phyloP scores from a whole-genome alignment of 2,329 filamentous ascomycete genomes.

The Trichoderma harzianum region DNA sequence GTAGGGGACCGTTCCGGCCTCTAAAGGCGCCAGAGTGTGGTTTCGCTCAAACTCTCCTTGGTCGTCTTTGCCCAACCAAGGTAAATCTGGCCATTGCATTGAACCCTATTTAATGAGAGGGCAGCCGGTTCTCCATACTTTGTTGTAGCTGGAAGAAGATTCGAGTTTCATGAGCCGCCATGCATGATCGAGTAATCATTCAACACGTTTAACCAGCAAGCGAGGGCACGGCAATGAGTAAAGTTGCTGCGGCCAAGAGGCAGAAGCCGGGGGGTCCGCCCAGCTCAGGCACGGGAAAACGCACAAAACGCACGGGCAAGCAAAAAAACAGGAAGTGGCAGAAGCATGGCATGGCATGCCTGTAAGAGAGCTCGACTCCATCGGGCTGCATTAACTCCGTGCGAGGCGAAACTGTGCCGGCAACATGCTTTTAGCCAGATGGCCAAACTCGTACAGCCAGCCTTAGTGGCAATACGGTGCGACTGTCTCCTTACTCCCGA shows the following conservation, averaged over 20 bases:
- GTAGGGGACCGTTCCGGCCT: conserved; percentile 11
- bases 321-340: background rate
- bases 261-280: background rate
- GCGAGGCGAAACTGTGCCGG: conserved; percentile 10
- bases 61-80: conserved; percentile 12
- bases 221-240: background rate
- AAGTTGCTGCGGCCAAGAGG: background rate
- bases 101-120: conserved; percentile 15
- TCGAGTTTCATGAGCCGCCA: background rate
- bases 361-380: background rate
- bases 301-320: background rate
- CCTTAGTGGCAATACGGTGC: background rate
- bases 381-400: conserved; percentile 13
- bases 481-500: background rate
- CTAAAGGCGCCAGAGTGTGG: conserved; percentile 10
- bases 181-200: background rate
- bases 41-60: conserved; percentile 12
- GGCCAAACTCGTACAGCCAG: background rate
- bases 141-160: background rate
- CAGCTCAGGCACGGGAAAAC: background rate
- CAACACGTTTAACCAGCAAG: background rate
- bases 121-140: background rate
- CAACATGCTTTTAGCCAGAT: background rate
- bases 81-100: background rate
- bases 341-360: background rate